Evolutionary conservation across 2,329 filamentous ascomycete species (phyloP).

Genomic region (Aspergillus sp.): DNA sequence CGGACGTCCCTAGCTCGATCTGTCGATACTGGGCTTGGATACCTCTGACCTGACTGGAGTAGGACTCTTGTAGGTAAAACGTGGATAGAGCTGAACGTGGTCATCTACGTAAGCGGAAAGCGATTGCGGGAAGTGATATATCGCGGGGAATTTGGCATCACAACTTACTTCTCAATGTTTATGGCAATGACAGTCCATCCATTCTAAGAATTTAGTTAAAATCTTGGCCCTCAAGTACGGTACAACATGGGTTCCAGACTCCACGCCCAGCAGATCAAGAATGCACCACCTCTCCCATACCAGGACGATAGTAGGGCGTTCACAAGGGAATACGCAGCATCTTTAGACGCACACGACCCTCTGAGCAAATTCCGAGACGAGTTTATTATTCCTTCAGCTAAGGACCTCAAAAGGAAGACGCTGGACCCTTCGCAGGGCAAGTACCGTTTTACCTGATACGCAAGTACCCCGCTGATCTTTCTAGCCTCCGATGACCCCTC

Average conservation of each 20-base stretch:
- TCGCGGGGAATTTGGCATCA: neutral
- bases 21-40: too few relatives aligned
- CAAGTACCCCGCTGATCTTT: neutral
- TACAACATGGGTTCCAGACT: constrained; percentile 29
- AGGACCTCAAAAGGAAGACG: constrained; percentile 65
- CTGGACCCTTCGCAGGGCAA: constrained; percentile 40
- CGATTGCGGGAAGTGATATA: neutral
- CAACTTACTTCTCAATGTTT: neutral
- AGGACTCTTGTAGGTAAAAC: neutral
- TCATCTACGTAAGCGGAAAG: neutral
- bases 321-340: constrained; percentile 41
- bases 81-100: neutral
- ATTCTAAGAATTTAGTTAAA: neutral
- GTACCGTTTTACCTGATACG: neutral
- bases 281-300: constrained; percentile 29
- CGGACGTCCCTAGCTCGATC: too few relatives aligned
- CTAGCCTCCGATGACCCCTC: constrained; percentile 28
- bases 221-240: neutral
- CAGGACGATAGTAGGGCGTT: constrained; percentile 35
- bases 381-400: constrained; percentile 75
- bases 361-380: constrained; percentile 63
- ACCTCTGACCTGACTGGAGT: too few relatives aligned
- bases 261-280: constrained; percentile 28
- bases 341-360: constrained; percentile 62
- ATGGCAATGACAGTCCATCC: neutral